A percentile compares a stretch with the other conserved stretches of the same genome.
Evolutionary conservation across 257 asterid genomes (phyloP).

Genomic region (Jaltomata sinuosa): DNA sequence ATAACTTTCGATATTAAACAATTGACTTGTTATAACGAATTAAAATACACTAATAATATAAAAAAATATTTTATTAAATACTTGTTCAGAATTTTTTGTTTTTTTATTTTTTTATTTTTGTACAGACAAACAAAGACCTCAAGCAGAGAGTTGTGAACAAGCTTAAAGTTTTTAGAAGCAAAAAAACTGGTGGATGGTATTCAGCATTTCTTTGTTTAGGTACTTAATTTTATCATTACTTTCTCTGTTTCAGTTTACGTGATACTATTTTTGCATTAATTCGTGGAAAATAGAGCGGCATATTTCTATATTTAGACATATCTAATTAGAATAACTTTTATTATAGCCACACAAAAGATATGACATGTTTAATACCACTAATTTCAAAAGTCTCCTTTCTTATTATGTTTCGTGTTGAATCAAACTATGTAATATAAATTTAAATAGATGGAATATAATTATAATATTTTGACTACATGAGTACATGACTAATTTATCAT

Average conservation of each 20-base stretch:
- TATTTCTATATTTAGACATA: background rate
- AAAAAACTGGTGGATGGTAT: slow-evolving; percentile 46
- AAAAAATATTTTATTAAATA: background rate
- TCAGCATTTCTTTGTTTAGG: slow-evolving; percentile 58
- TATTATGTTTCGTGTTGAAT: too few relatives aligned
- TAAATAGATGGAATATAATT: too few relatives aligned
- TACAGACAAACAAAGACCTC: background rate
- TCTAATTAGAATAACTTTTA: background rate
- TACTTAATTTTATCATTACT: background rate
- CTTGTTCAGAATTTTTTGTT: background rate
- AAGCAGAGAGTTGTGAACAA: background rate
- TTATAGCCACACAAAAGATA: background rate
- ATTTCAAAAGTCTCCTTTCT: too few relatives aligned
- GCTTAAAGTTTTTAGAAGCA: slow-evolving; percentile 3
- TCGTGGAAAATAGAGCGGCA: background rate
- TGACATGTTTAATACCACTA: background rate
- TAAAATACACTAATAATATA: background rate
- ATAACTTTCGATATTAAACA: background rate
- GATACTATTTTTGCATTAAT: background rate
- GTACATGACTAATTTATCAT: too few relatives aligned
- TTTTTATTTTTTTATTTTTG: background rate
- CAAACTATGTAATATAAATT: too few relatives aligned
- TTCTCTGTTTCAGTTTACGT: background rate
- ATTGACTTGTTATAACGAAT: background rate
- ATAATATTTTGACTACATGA: too few relatives aligned